phyloP scores from a whole-genome alignment of 192 early-diverging fungal species.

The Backusella sp. region DNA sequence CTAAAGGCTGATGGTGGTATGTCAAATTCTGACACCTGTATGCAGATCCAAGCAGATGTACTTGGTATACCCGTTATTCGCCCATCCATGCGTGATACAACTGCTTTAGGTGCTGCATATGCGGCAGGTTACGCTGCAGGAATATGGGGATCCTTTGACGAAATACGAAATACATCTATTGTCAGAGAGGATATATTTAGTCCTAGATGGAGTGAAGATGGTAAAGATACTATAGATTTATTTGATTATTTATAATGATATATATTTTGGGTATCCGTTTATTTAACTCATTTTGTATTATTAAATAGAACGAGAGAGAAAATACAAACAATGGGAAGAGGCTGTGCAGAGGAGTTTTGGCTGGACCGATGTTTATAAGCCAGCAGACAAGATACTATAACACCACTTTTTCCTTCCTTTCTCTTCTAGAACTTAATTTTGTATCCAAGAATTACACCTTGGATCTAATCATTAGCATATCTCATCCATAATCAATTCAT shows the following conservation, averaged over 20 bases:
- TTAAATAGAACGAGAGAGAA: constrained; percentile 14
- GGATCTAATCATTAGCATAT: not conserved
- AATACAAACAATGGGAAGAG: constrained; percentile 26
- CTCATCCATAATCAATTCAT: not conserved
- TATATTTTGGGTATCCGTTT: not conserved
- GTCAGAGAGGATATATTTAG: constrained; percentile 19
- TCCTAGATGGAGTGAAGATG: constrained; percentile 19
- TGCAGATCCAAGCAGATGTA: constrained; percentile 94
- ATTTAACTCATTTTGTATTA: not conserved
- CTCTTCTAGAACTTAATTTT: not conserved
- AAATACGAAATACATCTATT: constrained; percentile 17
- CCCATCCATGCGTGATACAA: constrained; percentile 90
- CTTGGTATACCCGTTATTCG: constrained; percentile 78
- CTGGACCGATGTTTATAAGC: constrained; percentile 22
- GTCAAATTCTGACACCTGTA: constrained; percentile 84
- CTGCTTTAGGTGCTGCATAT: constrained; percentile 90
- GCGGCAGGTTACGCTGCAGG: constrained; percentile 41
- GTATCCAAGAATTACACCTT: not conserved
- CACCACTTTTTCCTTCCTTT: not conserved
- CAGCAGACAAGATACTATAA: constrained; percentile 4
- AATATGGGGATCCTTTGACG: constrained; percentile 23
- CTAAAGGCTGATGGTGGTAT: constrained; percentile 92
- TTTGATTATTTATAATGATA: not conserved
- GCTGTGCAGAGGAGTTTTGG: constrained; percentile 33
- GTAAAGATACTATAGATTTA: not conserved